Base-by-base conservation (phyloP, 2,329 filamentous ascomycete species). In the Botryotinia calthae region DNA sequence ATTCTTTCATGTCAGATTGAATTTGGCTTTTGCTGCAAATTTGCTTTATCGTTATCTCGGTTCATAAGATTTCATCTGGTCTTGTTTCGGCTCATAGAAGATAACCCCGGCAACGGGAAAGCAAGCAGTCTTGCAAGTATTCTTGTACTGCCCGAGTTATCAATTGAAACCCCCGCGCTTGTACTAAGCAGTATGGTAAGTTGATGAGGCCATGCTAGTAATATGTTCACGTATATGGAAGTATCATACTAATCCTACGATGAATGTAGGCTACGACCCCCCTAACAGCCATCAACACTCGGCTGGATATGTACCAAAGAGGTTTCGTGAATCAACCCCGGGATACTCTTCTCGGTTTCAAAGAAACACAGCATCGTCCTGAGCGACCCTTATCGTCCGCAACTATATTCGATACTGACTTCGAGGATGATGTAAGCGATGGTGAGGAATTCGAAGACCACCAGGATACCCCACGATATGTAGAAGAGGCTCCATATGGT, bases 331-430 rank as follows among this genome's bases (percentile, higher is more conserved):
- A 25, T 37, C 83, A 84, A 73, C 79, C 81, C 40, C 85, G 86
- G 76, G 87, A 89, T 81, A 82, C 88, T 28, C 89, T 92, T 80
- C 91, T 92, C 82, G 85, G 86, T 77, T 82, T 87, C 75, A 87
- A 86, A 78, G 85, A 87, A 73, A 79, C 80, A 74, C 72, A 71
- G 63, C 74, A 85, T 82, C 83, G 84, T 71, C 34, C 16, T 54
- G 70, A 67, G 44, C 51, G 70, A 68, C 91, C 92, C 56, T 82
- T 88, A 54, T 95, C 93, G 54, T 86, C 92, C 74, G 88, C 91
- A 61, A 95, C 92, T 34, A 91, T 94, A 76, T 90, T 91, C 80
- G 93, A 94, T 79, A 93, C 92, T 58, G 93, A 95, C 70, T 85
- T 87, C 74, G 93, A 94, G 76, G 90, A 92, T 66, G 82, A 84